A percentile compares a stretch with the other conserved stretches of the same genome.
Conservation (phyloP, 257 asterid genomes). For the Solanum rostratum region DNA sequence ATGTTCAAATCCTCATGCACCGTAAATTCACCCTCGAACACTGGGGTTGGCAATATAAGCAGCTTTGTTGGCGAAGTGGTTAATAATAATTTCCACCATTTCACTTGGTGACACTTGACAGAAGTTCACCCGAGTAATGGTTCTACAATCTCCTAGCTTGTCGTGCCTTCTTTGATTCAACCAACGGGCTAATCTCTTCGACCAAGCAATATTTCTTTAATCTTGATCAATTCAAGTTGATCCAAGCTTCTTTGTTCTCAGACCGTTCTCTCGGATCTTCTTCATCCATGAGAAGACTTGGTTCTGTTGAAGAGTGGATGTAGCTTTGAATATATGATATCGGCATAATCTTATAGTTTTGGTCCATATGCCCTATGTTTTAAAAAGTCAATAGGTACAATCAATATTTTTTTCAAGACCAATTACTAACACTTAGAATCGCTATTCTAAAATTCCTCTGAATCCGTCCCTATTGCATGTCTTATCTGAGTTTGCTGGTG, state of each 20-base stretch:
- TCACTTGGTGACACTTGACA: background rate
- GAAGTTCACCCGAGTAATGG: background rate
- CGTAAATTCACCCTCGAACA: background rate
- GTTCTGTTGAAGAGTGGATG: background rate
- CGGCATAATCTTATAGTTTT: background rate
- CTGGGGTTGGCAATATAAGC: no score
- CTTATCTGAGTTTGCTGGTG: background rate
- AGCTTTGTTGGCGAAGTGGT: background rate
- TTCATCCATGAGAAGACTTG: background rate
- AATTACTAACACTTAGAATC: background rate
- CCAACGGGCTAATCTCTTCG: background rate
- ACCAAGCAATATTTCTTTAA: background rate
- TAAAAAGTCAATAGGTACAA: no score
- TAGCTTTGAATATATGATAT: background rate
- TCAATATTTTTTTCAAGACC: no score
- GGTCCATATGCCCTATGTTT: background rate
- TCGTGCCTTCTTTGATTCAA: background rate
- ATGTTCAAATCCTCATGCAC: background rate
- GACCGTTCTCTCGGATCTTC: background rate
- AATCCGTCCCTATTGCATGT: background rate
- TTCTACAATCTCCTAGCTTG: background rate
- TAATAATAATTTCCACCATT: background rate
- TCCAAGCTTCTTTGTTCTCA: background rate
- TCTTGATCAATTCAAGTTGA: background rate
- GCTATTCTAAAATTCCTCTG: background rate